Base-by-base conservation (phyloP, 2,329 filamentous ascomycete genomes). In the Microdochium paspali region DNA sequence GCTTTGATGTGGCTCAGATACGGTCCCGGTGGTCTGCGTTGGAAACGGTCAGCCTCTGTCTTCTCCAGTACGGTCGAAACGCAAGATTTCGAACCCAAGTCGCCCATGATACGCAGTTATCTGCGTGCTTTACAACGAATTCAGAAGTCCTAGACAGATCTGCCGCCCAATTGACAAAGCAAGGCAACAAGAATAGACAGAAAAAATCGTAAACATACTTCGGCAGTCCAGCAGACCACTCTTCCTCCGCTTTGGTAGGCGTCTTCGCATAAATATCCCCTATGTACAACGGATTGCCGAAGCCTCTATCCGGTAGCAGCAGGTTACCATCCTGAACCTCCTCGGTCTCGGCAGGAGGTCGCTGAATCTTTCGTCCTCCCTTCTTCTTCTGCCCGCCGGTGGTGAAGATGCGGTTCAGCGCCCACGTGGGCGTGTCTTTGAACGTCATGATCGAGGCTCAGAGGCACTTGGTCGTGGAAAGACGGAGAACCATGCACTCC, bases 1-100 rank as follows among this genome's bases (percentile, higher is more conserved):
- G 28, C 44, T 44, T 54, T 55, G 44, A 56, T 47, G 32, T 55
- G 54, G 9, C 31, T 42, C 13, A 55, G 47, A 48, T 56, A 56
- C 25, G 53, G 54, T 45, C 45, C 51, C 5, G 47, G 25, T 4
- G n/a, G 13, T 30, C 51, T 54, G 47, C 4, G 45, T n/a, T n/a
- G 13, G 26, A 46, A 10, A 28, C 26, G 26, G 26, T n/a, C n/a
- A n/a, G n/a, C n/a, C n/a, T n/a, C n/a, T n/a, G n/a, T n/a, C n/a
- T n/a, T n/a, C n/a, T n/a, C 28, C 28, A 30, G 31, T 15, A 35
- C 31, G 18, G 13, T 4, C 6, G 6, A 6, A 35, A 35, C 15
- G 13, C 18, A 15, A 4, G 18, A 30, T 30, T 30, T 35, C 5
- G 13, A 15, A 18, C 13, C 18, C 31, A 35, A 18, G 13, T 7